phyloP scores from a whole-genome alignment of 176 grass and related monocot genomes.

The Cenchrus purpureus region DNA sequence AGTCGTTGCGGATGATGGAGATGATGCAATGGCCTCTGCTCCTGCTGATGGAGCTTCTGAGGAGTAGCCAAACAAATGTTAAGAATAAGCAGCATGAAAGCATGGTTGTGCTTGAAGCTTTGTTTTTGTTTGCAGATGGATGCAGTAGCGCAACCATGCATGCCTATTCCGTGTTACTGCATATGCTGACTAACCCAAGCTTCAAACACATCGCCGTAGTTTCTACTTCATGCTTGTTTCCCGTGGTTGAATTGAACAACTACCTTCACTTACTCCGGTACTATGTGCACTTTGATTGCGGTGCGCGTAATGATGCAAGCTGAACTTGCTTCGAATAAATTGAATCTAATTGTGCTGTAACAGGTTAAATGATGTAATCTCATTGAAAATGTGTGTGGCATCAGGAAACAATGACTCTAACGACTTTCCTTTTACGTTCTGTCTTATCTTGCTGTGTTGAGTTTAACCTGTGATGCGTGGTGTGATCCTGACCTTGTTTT shows the following conservation, averaged over 20 bases:
- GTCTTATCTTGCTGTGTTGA: not conserved
- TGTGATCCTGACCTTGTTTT: not conserved
- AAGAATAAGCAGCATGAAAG: not conserved
- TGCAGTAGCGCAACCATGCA: not conserved
- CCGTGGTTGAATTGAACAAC: not conserved
- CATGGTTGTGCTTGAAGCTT: not conserved
- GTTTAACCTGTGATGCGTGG: not conserved
- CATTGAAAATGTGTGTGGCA: not conserved
- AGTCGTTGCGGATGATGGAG: not conserved
- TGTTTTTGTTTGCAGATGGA: not conserved
- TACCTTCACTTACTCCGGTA: not conserved
- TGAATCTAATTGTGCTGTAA: not conserved
- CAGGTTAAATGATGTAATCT: not conserved
- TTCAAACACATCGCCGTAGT: not conserved
- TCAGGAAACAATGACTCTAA: not conserved
- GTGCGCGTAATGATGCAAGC: not conserved
- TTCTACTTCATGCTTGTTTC: slow-evolving; percentile 1
- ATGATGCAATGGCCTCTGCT: not conserved
- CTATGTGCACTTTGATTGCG: not conserved
- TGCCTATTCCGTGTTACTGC: not conserved
- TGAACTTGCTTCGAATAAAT: not conserved
- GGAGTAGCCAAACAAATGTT: slow-evolving; percentile 18
- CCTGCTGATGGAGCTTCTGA: not conserved
- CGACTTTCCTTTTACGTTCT: not conserved
- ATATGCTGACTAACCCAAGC: not conserved